Base-by-base conservation (phyloP, 768 basidiomycete genomes). In the Lactarius pseudohatsudake region DNA sequence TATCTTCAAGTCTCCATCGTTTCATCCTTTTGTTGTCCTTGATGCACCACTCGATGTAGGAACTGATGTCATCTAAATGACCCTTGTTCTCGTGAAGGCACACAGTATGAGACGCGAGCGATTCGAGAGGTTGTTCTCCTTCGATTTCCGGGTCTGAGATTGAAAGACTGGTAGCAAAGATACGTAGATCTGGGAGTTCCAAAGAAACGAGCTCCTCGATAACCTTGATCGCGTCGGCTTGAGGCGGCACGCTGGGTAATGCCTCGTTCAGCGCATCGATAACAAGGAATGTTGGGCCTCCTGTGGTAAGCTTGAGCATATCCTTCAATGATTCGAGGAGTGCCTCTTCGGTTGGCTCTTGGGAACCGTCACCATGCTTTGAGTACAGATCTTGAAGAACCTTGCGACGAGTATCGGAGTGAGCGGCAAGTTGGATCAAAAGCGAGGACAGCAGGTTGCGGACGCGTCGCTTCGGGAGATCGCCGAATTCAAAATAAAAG, bases 231-330 rank as follows among this genome's bases (percentile, higher is more conserved):
- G 50, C 30, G 28, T 66, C 61, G 32, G 47, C 38, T 7, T 22
- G 47, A 11, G 60, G 47, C 34, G 72, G 68, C 16, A 60, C 40
- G 58, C 18, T 36, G 41, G 55, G 10, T 57, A 64, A 32, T 55
- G 64, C 38, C 69, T 74, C 73, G 36, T 74, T 73, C 1, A 74
- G 59, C 0, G 64, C 73, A 53, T 74, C 74, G 34, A 74, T 32
- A 3, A 74, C 54, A 45, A 74, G 59, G 41, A 70, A 74, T 0
- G 67, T 70, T 20, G n/a, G 53, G 18, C 57, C 57, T 15, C 58
- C 38, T n/a, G 30, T 36, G 45, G 45, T 26, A 32, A 40, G 22
- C 40, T 41, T 55, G 38, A 70, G 59, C 50, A 70, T 57, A 22
- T 57, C 58, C 22, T 61, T 53, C 45, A 74, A 58, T 9, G 62